Evolutionary conservation across 2,329 filamentous ascomycete genomes (phyloP).

Genomic region (Diaporthe vexans): DNA sequence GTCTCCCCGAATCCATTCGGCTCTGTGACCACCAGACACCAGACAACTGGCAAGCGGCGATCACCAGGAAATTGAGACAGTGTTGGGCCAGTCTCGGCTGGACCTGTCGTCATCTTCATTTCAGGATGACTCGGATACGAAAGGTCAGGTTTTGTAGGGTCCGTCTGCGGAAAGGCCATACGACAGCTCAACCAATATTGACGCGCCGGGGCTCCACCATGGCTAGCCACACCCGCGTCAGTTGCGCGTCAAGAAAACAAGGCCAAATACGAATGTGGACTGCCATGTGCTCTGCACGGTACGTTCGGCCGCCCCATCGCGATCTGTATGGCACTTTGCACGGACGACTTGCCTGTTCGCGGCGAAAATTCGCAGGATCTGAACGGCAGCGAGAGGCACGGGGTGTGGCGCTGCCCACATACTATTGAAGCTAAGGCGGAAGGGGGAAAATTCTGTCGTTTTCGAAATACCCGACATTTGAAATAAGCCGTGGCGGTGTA

Average conservation of each 20-base stretch:
- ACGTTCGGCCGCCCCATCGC: background rate
- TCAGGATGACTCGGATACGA: slow-evolving; percentile 38
- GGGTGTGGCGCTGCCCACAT: slow-evolving; percentile 39
- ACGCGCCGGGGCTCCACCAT: slow-evolving; percentile 32
- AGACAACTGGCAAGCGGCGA: slow-evolving; percentile 37
- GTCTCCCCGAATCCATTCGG: slow-evolving; percentile 25
- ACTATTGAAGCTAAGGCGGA: slow-evolving; percentile 26
- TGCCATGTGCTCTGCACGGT: slow-evolving; percentile 17
- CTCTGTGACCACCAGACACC: slow-evolving; percentile 23
- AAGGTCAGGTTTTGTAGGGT: slow-evolving; percentile 14
- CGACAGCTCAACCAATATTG: slow-evolving; percentile 20
- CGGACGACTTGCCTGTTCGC: slow-evolving; percentile 26
- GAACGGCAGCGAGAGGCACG: slow-evolving; percentile 27
- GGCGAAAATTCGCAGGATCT: slow-evolving; percentile 28
- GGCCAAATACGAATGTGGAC: slow-evolving; percentile 13
- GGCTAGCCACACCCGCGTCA: slow-evolving; percentile 31
- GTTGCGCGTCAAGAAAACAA: slow-evolving; percentile 26
- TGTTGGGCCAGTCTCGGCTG: slow-evolving; percentile 29
- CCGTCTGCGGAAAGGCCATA: slow-evolving; percentile 6
- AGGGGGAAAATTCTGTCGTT: slow-evolving; percentile 21
- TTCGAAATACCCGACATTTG: slow-evolving; percentile 32
- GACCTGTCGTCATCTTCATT: slow-evolving; percentile 36
- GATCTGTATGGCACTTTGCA: slow-evolving; percentile 31
- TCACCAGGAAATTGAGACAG: slow-evolving; percentile 34
- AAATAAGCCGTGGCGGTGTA: slow-evolving; percentile 37